phyloP scores from a whole-genome alignment of 2,329 filamentous ascomycete genomes.

The Ploettnerulaceae sp. region DNA sequence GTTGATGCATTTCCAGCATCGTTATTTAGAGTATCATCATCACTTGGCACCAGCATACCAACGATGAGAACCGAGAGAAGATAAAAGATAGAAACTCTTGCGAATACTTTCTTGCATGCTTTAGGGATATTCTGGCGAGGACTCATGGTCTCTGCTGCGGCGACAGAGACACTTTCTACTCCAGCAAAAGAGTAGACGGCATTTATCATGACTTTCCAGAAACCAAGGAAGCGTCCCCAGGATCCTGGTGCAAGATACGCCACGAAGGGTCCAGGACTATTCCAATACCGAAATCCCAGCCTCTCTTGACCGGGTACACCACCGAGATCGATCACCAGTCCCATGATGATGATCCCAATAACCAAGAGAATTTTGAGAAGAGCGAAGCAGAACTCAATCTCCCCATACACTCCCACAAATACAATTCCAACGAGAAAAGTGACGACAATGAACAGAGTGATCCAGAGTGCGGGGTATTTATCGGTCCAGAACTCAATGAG shows the following conservation, averaged over 20 bases:
- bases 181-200: slow-evolving; percentile 45
- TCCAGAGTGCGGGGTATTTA: slow-evolving; percentile 43
- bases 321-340: slow-evolving; percentile 41
- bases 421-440: slow-evolving; percentile 35
- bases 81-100: slow-evolving; percentile 53
- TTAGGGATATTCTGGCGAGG: slow-evolving; percentile 50
- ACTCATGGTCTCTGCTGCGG: slow-evolving; percentile 51
- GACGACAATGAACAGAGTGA: slow-evolving; percentile 36
- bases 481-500: slow-evolving; percentile 61
- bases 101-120: slow-evolving; percentile 46
- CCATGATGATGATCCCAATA: slow-evolving; percentile 47
- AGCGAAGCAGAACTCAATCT: slow-evolving; percentile 51
- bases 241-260: slow-evolving; percentile 54
- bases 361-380: slow-evolving; percentile 56
- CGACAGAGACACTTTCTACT: slow-evolving; percentile 41
- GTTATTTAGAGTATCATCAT: slow-evolving; percentile 44
- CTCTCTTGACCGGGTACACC: slow-evolving; percentile 50
- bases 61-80: slow-evolving; percentile 38
- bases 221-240: slow-evolving; percentile 55
- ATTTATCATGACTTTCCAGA: slow-evolving; percentile 41
- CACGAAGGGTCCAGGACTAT: slow-evolving; percentile 59
- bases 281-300: slow-evolving; percentile 50
- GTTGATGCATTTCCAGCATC: slow-evolving; percentile 45
- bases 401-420: slow-evolving; percentile 40
- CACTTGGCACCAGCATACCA: slow-evolving; percentile 54